Percentiles rank a stretch among this genome's conserved stretches.
Conservation (phyloP, 2,329 filamentous ascomycete genomes). For the Colletotrichum cordylinicola region DNA sequence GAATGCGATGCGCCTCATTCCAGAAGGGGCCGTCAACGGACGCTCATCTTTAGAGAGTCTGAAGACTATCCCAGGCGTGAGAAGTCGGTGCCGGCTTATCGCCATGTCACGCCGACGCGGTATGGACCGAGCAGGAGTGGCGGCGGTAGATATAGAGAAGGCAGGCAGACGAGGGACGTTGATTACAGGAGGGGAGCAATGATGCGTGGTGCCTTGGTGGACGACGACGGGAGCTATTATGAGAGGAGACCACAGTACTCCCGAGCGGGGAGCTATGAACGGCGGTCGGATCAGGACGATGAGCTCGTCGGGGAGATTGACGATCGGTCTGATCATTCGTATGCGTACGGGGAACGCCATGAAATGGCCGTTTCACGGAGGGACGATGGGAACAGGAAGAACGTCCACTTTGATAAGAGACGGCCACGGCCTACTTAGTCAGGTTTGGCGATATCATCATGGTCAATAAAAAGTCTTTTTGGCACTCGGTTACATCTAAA, state of each 20-base stretch:
- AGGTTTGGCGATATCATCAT: background rate
- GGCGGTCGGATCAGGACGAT: background rate
- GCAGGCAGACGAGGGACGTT: background rate
- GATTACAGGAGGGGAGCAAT: background rate
- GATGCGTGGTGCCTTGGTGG: background rate
- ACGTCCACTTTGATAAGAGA: too few relatives aligned
- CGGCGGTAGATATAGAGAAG: background rate
- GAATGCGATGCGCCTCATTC: background rate
- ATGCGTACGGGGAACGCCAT: background rate
- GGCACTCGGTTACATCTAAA: background rate
- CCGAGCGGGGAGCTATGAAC: background rate
- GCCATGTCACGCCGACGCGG: background rate
- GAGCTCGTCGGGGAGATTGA: constrained; percentile 11
- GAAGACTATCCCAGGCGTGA: background rate
- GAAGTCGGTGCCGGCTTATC: background rate
- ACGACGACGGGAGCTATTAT: background rate
- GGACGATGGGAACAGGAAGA: background rate
- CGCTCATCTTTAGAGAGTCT: background rate
- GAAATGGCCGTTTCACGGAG: background rate
- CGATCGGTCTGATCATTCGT: background rate
- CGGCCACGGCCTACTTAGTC: too few relatives aligned
- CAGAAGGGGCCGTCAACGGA: background rate
- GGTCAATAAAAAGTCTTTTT: background rate
- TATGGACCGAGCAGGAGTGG: background rate
- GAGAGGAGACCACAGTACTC: background rate